phyloP scores from a whole-genome alignment of 805 yeast species.

The Candida maesae region DNA sequence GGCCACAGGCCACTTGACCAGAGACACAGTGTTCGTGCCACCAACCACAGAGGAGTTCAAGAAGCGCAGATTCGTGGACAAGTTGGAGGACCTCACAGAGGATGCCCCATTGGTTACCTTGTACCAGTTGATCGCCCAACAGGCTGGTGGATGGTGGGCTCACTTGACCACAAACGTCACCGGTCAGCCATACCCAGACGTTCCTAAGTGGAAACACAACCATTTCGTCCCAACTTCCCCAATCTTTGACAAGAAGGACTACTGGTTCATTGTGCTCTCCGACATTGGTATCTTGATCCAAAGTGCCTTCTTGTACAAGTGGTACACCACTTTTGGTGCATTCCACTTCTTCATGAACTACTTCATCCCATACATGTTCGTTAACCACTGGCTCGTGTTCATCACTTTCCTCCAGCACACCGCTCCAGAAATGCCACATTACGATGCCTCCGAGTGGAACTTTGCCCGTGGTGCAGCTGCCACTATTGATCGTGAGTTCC shows the following conservation, averaged over 20 bases:
- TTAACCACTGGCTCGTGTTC: conserved; percentile 63
- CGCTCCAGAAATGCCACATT: conserved; percentile 57
- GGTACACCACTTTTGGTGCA: conserved; percentile 45
- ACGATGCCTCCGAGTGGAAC: conserved; percentile 53
- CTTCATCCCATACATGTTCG: conserved; percentile 56
- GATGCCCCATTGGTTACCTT: conserved; percentile 53
- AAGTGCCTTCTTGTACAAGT: conserved; percentile 44
- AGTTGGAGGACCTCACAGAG: conserved; percentile 34
- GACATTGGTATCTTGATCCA: conserved; percentile 52
- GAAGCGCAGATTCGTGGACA: conserved; percentile 28
- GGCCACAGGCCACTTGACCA: conserved; percentile 56
- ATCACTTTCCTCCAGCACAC: conserved; percentile 62
- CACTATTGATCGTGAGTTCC: conserved; percentile 59
- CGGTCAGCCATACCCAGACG: conserved; percentile 47
- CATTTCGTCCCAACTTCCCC: conserved; percentile 56
- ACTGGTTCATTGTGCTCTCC: conserved; percentile 50
- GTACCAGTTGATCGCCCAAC: conserved; percentile 44
- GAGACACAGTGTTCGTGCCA: conserved; percentile 61
- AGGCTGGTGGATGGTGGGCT: conserved; percentile 50
- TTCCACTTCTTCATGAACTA: conserved; percentile 51
- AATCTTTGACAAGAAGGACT: conserved; percentile 49
- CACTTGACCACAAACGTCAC: conserved; percentile 52
- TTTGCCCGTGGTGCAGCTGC: conserved; percentile 68
- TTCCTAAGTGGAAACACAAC: conserved; percentile 39
- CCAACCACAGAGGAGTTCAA: conserved; percentile 44